Conservation (phyloP, 495 filamentous ascomycete genomes). For the Hyaloscypha variabilis region DNA sequence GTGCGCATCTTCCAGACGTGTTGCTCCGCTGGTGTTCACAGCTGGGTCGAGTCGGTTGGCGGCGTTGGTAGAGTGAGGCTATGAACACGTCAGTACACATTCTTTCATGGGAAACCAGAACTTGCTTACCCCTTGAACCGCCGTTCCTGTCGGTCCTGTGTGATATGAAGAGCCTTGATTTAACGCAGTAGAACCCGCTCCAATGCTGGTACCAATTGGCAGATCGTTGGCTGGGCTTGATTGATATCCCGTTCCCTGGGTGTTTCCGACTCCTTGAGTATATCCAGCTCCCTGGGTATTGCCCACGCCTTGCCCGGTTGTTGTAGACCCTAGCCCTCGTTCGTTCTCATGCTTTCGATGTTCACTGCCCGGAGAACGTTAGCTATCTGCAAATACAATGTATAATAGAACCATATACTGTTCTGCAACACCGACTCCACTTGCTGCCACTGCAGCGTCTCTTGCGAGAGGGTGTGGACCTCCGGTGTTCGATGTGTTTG, state of each 20-base stretch:
- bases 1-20: slow-evolving; percentile 3
- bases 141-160: neutral
- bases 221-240: neutral
- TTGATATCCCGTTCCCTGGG: neutral
- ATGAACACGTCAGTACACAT: neutral
- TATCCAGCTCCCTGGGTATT: neutral
- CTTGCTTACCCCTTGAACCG: slow-evolving; percentile 1
- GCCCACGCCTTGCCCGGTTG: neutral
- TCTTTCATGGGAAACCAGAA: neutral
- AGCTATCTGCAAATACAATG: neutral
- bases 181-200: neutral
- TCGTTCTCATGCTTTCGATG: neutral
- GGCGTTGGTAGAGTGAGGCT: slow-evolving; percentile 10
- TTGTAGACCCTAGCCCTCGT: neutral
- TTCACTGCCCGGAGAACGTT: neutral
- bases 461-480: neutral
- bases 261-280: neutral
- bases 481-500: neutral
- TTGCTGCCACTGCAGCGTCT: neutral
- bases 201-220: neutral
- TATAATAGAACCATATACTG: neutral
- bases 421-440: slow-evolving; percentile 1
- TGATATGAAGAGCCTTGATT: neutral
- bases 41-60: slow-evolving; percentile 16
- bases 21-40: neutral